phyloP scores from a whole-genome alignment of 257 asterid species.

The Solanum arcanum region DNA sequence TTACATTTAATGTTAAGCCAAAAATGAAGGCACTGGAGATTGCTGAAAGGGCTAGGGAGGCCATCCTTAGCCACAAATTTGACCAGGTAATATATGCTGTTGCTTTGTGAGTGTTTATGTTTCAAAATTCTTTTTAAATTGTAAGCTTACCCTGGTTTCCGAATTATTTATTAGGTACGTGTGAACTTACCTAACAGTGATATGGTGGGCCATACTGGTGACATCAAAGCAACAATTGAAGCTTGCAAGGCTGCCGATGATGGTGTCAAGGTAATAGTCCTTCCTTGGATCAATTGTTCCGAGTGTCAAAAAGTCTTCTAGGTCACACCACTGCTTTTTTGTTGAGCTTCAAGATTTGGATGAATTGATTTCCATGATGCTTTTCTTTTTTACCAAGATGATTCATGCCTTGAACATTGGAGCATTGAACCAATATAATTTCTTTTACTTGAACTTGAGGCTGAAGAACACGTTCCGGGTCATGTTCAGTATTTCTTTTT shows the following conservation, averaged over 20 bases:
- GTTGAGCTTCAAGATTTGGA: neutral
- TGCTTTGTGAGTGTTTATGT: neutral
- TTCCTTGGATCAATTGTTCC: neutral
- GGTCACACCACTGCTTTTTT: neutral
- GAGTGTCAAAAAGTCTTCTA: neutral
- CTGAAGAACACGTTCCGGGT: neutral
- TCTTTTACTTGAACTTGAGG: neutral
- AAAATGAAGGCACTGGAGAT: constrained; percentile 96
- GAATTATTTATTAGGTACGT: constrained; percentile 40
- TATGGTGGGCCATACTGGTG: constrained; percentile 99
- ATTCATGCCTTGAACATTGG: neutral
- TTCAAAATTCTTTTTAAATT: neutral
- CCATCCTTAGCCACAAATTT: constrained; percentile 71
- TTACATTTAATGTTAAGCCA: constrained; percentile 81
- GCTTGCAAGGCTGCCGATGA: constrained; percentile 95
- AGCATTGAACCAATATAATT: neutral
- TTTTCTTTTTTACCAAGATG: neutral
- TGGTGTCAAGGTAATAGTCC: constrained; percentile 73
- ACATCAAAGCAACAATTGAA: constrained; percentile 79
- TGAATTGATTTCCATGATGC: neutral
- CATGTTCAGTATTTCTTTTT: neutral
- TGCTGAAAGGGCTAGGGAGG: constrained; percentile 91
- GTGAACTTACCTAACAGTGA: constrained; percentile 85
- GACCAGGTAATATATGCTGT: constrained; percentile 55
- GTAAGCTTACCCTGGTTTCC: neutral